Evolutionary conservation across 2,329 filamentous ascomycete species (phyloP), one percentile per base, ranked within the genome.

Genomic region (Aureobasidium mangrovei): DNA sequence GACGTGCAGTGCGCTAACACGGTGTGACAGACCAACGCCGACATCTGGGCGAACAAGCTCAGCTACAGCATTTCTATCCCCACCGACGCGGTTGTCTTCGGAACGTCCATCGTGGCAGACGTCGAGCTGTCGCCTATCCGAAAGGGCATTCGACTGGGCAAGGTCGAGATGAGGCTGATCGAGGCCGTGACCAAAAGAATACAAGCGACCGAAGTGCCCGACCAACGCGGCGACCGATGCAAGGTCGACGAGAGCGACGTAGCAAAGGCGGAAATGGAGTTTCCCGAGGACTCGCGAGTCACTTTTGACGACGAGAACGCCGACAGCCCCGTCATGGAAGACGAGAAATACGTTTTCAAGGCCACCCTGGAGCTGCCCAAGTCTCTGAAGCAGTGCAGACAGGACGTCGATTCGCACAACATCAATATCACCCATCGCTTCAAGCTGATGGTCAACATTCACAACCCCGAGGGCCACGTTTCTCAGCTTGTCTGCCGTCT

Each of bases 31-130:
- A 78, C 88, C 59, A 91, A 97, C 60, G 91, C 96, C 70, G 96
- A 96, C 65, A 86, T 95, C 59, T 98, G 93, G 93, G 87, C 90
- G 4, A 93, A 95, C 74, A 98, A 98, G 75, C 81, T 97, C 62
- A 88, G 95, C 68, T 98, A 98, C 72, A 91, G 89, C 31, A 90
- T 98, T 59, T 83, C 88, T 56, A 88, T 95, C 8, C 91, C 93
- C 0, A 91, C 89, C 64, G 96, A 96, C 73, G 93, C 93, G 2
- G 85, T 95, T 53, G 86, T 95, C 18, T 95, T 96, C 63, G 93
- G 93, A 47, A 94, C 88, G n/a, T 79, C 79, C 26, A 83, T 97
- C 46, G 82, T 84, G 1, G 78, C 95, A 57, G 84, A 95, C 62
- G 91, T 96, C 73, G 83, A 87, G 59, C 83, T 97, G 59, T 88